These are phyloP conservation scores for Puccinia horiana DNA, from an alignment of 1,284 basidiomycete species.

Conservation along the genomic window DNA sequence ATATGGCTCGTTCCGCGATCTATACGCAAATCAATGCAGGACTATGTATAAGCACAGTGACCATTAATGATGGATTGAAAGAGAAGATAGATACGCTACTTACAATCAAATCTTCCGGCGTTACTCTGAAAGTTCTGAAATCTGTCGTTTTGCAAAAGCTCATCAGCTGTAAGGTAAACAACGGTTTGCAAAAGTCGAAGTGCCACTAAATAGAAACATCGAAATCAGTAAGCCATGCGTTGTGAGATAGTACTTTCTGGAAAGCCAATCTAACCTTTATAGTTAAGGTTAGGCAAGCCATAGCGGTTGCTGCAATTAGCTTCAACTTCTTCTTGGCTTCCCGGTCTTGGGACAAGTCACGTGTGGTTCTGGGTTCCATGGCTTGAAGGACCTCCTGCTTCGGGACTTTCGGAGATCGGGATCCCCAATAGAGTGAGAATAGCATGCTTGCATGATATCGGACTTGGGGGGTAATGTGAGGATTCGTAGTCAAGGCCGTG, in stretches of 20 bases:
- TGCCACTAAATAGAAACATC: constrained; percentile 24
- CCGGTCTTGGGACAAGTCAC: neutral
- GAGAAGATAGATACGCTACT: neutral
- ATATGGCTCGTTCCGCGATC: constrained; percentile 42
- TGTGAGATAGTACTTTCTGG: neutral
- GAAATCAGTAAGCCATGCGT: neutral
- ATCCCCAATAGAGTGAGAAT: constrained; percentile 46
- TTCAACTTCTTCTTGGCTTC: constrained; percentile 37
- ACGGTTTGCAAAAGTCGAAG: constrained; percentile 48
- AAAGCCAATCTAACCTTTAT: constrained; percentile 12
- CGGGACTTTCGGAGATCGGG: constrained; percentile 14
- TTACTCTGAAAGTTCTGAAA: constrained; percentile 32
- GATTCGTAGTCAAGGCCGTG: constrained; percentile 36
- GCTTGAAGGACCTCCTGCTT: neutral
- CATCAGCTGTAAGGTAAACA: constrained; percentile 40
- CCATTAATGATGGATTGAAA: neutral
- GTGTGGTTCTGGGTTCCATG: neutral
- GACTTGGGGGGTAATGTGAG: constrained; percentile 29
- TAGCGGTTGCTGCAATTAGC: constrained; percentile 46
- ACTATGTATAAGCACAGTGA: neutral
- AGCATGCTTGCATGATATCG: constrained; percentile 44
- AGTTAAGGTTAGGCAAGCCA: constrained; percentile 42
- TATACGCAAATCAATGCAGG: neutral
- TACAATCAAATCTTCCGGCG: constrained; percentile 43
- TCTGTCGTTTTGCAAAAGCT: constrained; percentile 40